Base-by-base conservation (phyloP, 2,329 filamentous ascomycete genomes). In the Botrytis hyacinthi region DNA sequence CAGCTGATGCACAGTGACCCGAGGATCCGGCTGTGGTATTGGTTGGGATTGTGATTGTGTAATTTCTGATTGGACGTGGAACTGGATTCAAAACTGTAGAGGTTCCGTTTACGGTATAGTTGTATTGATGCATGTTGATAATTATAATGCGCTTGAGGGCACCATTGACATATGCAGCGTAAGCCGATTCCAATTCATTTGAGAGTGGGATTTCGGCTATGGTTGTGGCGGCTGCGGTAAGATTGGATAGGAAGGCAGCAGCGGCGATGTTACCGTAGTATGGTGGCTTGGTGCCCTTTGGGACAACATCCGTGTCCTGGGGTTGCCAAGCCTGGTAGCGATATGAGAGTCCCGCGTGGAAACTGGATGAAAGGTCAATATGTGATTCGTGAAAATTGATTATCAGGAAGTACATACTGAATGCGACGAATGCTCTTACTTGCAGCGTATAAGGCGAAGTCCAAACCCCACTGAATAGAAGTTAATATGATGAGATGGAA, bases 261-360 rank as follows among this genome's bases (percentile, higher is more conserved):
- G 88, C 87, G 46, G 86, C 86, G 26, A 90, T 82, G 79, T 87
- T 88, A 26, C 88, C 89, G 77, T 92, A 91, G 80, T 90, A 92
- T 0, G 89, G 89, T 0, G 89, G 82, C 78, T 90, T 90, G 32
- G 89, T 91, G 22, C 88, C 89, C 2, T 84, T 82, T 12, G 82
- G 81, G 0, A 85, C 85, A 22, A 83, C 83, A 67, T 82, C 79
- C 0, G 88, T 90, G 7, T 82, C 77, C 62, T 90, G 77, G 0
- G 89, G 88, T 77, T 91, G 89, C 89, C 89, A 91, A 65, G 84
- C 82, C 74, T 84, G 84, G 78, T 91, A 91, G 12, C 89, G 84
- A 78, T 89, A 91, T 79, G 90, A 85, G 22, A 87, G 90, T 18
- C 89, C 89, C 82, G 87, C 86, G 80, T 92, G 90, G 87, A 91